phyloP scores from a whole-genome alignment of 78 protist species.

The Neovahlkampfia damariscottae region DNA sequence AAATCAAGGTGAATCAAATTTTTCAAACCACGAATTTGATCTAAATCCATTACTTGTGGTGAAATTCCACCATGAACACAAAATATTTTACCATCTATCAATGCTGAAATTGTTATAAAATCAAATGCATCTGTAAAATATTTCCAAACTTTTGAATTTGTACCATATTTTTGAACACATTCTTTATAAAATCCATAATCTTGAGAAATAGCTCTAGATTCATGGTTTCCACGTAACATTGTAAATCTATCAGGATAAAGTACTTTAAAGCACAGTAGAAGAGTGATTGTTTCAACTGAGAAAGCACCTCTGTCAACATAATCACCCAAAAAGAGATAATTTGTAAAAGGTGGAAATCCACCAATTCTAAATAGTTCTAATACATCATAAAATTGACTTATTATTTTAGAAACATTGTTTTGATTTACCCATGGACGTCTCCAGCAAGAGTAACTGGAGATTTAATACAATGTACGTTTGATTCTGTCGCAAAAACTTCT shows the following conservation, averaged over 20 bases:
- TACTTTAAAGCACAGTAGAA: slow-evolving; percentile 92
- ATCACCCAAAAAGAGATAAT: slow-evolving; percentile 97
- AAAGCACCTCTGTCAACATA: slow-evolving; percentile 98
- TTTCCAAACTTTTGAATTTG: slow-evolving; percentile 76
- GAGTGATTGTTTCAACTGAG: slow-evolving; percentile 91
- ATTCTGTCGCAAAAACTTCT: too few species aligned
- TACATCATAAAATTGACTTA: slow-evolving; percentile 80
- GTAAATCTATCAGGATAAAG: slow-evolving; percentile 91
- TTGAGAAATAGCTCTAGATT: slow-evolving; percentile 96
- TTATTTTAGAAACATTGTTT: too few species aligned
- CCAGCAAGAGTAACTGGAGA: slow-evolving; percentile 91
- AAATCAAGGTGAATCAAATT: too few species aligned
- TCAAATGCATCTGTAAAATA: slow-evolving; percentile 84
- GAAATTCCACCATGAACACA: slow-evolving; percentile 42
- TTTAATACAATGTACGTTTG: too few species aligned
- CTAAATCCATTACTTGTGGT: slow-evolving; percentile 19
- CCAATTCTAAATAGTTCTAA: slow-evolving; percentile 84
- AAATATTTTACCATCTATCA: slow-evolving; percentile 28
- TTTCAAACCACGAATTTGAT: slow-evolving; percentile 19
- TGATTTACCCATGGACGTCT: slow-evolving; percentile 92
- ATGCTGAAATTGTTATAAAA: slow-evolving; percentile 79
- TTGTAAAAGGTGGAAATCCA: slow-evolving; percentile 83
- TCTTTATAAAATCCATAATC: slow-evolving; percentile 99
- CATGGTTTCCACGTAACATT: slow-evolving; percentile 99
- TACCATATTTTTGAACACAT: slow-evolving; percentile 94